Base-by-base conservation (phyloP, 2,329 filamentous ascomycete species). In the Paracoccidioides lutzii region DNA sequence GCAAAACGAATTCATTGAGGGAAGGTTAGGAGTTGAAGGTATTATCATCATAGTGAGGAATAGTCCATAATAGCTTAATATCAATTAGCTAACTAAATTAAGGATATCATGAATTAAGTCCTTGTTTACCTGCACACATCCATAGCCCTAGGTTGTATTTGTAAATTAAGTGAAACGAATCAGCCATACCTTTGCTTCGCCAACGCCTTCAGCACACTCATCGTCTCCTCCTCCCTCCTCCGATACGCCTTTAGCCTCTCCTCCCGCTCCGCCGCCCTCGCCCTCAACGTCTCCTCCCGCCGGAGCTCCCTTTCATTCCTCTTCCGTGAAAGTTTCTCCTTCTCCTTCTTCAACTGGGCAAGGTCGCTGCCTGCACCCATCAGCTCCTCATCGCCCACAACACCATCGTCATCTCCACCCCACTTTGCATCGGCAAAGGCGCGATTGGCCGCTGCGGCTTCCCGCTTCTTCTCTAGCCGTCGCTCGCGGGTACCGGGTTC, bases 231-330 rank as follows among this genome's bases (percentile, higher is more conserved):
- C 71, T 97, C 91, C 69, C 89, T 87, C 64, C 81, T 80, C 64
- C 81, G 78, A 69, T 88, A 84, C 61, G 80, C 82, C 63, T 78
- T 76, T 53, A 90, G 66, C 63, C 83, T 79, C 73, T 90, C 87
- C 67, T 95, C 88, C 62, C 90, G 78, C 76, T 96, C 90, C 49
- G 83, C 89, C 58, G 78, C 78, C 65, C 82, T 81, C 9, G 88
- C 88, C 65, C 89, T 74, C 59, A 86, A 73, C 56, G 89, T 78
- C 72, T 95, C 90, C 70, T 96, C 90, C 64, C 87, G 79, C 57
- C 88, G 73, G 14, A 93, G 73, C 76, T 96, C 89, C 53, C 90
- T 72, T 70, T 95, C 90, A 62, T 83, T 88, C 78, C 91, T 94
- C 72, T 84, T 84, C 62, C 80, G 75, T 72, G 88, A 81, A 63